Percentiles rank a stretch among this genome's conserved stretches.
Conservation (phyloP, 1,284 basidiomycete genomes). For the Austropuccinia psidii region DNA sequence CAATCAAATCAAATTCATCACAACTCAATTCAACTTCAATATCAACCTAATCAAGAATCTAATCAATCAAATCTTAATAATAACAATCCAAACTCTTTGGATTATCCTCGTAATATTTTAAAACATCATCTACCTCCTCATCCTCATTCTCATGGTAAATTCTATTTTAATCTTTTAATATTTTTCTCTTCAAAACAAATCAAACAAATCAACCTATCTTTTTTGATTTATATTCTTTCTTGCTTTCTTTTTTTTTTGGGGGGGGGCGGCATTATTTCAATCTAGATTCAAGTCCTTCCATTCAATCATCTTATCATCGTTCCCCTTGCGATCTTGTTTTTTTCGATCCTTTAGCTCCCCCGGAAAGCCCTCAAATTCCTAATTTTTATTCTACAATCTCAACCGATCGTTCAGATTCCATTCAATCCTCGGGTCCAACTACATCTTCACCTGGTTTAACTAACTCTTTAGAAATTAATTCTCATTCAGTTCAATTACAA, state of each 20-base stretch:
- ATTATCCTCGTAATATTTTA: slow-evolving; percentile 4
- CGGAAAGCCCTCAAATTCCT: background rate
- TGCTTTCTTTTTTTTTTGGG: background rate
- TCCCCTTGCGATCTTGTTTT: background rate
- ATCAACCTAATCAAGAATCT: background rate
- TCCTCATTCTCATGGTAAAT: background rate
- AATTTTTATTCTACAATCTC: background rate
- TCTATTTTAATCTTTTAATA: background rate
- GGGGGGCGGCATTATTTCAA: too few relatives aligned
- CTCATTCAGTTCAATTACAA: background rate
- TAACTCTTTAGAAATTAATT: background rate
- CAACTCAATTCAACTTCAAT: background rate
- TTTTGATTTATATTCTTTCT: background rate
- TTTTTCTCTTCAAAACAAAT: background rate
- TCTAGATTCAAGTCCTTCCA: background rate
- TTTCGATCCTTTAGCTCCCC: background rate
- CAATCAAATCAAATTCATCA: background rate
- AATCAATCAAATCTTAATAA: background rate
- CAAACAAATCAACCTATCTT: background rate
- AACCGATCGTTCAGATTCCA: background rate
- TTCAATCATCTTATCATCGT: slow-evolving; percentile 5
- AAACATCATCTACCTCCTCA: background rate
- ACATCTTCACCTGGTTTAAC: background rate
- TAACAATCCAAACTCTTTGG: background rate
- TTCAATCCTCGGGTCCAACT: background rate